A percentile compares a stretch with the other conserved stretches of the same genome.
These are phyloP conservation scores for Colletotrichum sp. DNA, from an alignment of 2,329 filamentous ascomycete species.

Conservation along the genomic window DNA sequence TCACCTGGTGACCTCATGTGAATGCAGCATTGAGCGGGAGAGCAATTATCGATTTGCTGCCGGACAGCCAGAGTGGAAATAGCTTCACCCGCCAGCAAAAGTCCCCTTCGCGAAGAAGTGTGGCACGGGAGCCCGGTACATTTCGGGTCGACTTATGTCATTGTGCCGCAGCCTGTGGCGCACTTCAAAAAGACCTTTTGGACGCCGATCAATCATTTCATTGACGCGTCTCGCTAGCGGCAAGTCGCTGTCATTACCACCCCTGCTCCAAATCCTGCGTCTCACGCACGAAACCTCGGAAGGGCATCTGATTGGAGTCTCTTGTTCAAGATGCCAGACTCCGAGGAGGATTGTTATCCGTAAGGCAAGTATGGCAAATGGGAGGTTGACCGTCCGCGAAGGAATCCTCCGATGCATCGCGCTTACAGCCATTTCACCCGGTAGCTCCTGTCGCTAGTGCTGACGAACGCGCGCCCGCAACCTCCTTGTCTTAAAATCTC, in stretches of 20 bases:
- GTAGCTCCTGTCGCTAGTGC: not conserved
- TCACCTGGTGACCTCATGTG: too few species aligned
- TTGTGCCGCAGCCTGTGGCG: not conserved
- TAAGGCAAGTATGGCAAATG: not conserved
- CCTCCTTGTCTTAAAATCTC: not conserved
- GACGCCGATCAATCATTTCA: not conserved
- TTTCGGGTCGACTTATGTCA: too few species aligned
- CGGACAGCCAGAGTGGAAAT: not conserved
- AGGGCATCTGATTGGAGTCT: not conserved
- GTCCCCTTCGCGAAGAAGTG: not conserved
- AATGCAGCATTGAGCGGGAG: too few species aligned
- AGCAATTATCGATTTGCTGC: not conserved
- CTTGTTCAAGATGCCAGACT: not conserved
- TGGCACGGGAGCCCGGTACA: too few species aligned
- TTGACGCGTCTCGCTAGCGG: not conserved
- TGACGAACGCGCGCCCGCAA: not conserved
- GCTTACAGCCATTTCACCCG: not conserved
- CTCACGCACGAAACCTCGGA: not conserved
- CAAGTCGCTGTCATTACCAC: not conserved
- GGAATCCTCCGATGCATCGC: not conserved
- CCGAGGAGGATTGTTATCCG: not conserved
- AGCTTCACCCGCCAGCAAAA: not conserved
- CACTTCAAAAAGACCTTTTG: not conserved
- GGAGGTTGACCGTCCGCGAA: not conserved
- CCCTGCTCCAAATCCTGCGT: not conserved